These are phyloP conservation scores for Uncinocarpus reesii DNA, from an alignment of 2,329 filamentous ascomycete species.

Conservation along the genomic window DNA sequence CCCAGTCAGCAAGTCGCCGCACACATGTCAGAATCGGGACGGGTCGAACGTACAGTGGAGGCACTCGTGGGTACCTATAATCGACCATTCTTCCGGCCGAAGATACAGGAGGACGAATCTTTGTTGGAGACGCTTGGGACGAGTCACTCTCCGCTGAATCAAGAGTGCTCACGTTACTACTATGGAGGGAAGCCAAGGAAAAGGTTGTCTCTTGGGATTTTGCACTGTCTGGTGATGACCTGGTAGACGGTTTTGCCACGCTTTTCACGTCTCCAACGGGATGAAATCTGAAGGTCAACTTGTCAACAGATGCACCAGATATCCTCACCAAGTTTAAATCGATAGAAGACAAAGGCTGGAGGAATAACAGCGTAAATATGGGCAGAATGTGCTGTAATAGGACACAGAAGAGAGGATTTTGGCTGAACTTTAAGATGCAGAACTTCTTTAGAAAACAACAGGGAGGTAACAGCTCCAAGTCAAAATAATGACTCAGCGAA, in stretches of 20 bases:
- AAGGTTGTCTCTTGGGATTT: conserved; percentile 43
- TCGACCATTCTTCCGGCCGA: conserved; percentile 32
- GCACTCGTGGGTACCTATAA: conserved; percentile 28
- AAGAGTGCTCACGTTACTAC: conserved; percentile 26
- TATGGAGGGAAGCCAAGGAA: conserved; percentile 34
- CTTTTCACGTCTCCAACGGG: background rate
- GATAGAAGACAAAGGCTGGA: too few species aligned
- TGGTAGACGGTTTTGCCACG: conserved; percentile 41
- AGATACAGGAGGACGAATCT: conserved; percentile 28
- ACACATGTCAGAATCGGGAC: background rate
- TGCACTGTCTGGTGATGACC: conserved; percentile 44
- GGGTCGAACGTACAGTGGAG: conserved; percentile 32
- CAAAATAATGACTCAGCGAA: background rate
- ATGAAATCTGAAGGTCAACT: background rate
- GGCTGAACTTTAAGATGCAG: background rate
- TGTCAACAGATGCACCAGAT: background rate
- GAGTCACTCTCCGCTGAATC: conserved; percentile 22
- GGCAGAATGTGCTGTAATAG: too few species aligned
- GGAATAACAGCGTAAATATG: too few species aligned
- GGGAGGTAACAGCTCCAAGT: background rate
- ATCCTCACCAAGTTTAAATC: too few species aligned
- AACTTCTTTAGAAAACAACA: background rate
- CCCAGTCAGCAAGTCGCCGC: background rate
- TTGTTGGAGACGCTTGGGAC: conserved; percentile 15
- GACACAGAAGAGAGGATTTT: too few species aligned